These are phyloP conservation scores for Zygosaccharomyces kombuchaensis DNA, from an alignment of 805 yeast species.

Conservation along the genomic window DNA sequence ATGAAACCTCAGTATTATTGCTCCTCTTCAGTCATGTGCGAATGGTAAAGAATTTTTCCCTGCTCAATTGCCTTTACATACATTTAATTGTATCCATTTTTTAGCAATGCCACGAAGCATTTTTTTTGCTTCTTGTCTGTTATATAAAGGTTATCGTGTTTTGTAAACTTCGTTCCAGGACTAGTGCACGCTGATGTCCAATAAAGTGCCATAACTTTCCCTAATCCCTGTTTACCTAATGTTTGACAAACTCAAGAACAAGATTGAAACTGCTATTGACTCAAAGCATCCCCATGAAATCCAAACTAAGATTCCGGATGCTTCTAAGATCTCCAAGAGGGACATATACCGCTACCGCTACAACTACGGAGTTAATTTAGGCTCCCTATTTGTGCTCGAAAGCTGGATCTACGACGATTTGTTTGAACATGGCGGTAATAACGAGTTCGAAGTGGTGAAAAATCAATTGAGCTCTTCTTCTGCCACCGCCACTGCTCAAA, in stretches of 20 bases:
- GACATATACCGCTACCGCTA: slow-evolving; percentile 55
- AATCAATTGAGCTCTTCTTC: slow-evolving; percentile 48
- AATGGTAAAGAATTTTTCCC: no score
- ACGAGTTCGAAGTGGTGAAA: slow-evolving; percentile 71
- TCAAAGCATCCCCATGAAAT: background rate
- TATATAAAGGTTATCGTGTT: no score
- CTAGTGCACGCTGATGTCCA: no score
- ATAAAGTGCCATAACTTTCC: background rate
- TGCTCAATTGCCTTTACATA: no score
- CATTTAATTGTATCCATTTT: no score
- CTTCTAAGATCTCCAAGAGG: slow-evolving; percentile 36
- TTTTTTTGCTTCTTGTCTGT: no score
- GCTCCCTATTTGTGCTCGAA: slow-evolving; percentile 75
- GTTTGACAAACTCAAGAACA: slow-evolving; percentile 24
- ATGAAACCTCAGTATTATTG: no score
- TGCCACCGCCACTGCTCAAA: slow-evolving; percentile 46
- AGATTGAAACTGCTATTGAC: slow-evolving; percentile 19
- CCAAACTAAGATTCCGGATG: slow-evolving; percentile 36
- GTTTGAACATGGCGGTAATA: slow-evolving; percentile 54
- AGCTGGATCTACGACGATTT: slow-evolving; percentile 67
- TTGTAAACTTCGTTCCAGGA: no score
- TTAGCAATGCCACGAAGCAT: no score
- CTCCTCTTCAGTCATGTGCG: no score
- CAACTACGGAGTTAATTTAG: slow-evolving; percentile 83
- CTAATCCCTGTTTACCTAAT: slow-evolving; percentile 1